A percentile compares a stretch with the other conserved stretches of the same genome.
These are phyloP conservation scores for Solanum chacoense DNA, from an alignment of 305 asterid species.

Conservation along the genomic window DNA sequence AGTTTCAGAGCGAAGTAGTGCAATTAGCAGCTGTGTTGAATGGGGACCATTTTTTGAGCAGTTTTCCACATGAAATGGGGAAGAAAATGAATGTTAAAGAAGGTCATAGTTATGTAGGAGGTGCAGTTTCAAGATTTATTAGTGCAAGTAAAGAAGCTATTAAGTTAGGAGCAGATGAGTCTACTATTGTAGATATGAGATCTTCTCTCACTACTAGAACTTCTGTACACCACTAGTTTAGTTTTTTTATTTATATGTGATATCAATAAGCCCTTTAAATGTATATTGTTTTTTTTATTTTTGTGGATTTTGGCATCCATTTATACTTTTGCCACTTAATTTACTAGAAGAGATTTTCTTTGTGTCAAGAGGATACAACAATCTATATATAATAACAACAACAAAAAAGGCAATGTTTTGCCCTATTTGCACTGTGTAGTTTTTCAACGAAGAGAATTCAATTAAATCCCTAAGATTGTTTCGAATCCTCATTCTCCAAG, in stretches of 20 bases:
- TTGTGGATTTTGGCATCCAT: neutral
- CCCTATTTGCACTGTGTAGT: no score
- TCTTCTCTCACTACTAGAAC: conserved; percentile 68
- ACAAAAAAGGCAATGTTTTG: no score
- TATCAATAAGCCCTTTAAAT: neutral
- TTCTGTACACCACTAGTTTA: conserved; percentile 18
- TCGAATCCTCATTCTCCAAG: no score
- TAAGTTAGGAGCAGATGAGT: conserved; percentile 46
- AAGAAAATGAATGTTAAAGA: conserved; percentile 66
- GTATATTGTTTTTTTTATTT: neutral
- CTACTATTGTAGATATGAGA: conserved; percentile 73
- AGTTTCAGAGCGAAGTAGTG: conserved; percentile 37
- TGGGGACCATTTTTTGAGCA: conserved; percentile 64
- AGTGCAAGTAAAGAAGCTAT: conserved; percentile 71
- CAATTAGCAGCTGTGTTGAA: conserved; percentile 63
- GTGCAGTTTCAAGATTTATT: conserved; percentile 65
- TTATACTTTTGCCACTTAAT: neutral
- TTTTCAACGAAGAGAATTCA: no score
- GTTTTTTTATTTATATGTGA: neutral
- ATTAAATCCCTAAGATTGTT: no score
- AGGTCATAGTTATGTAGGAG: conserved; percentile 47
- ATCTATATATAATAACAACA: neutral
- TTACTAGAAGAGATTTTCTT: neutral
- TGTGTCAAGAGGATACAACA: neutral
- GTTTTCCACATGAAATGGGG: conserved; percentile 38